Evolutionary conservation across 2,329 filamentous ascomycete species (phyloP), one percentile per base, ranked within the genome.

Genomic region (Juglanconis oblonga): DNA sequence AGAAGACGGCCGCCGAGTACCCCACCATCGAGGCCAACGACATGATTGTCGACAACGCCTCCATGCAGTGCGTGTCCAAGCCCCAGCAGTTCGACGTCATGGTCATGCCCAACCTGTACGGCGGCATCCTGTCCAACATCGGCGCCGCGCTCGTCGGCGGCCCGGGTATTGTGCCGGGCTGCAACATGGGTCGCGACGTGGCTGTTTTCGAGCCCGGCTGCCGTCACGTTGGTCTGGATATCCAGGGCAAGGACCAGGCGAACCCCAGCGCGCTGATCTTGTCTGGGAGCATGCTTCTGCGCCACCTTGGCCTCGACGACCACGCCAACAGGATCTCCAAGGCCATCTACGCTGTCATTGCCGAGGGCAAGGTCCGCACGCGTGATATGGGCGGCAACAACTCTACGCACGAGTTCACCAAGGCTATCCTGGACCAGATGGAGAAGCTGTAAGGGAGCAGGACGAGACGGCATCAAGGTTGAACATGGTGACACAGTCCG

Each of bases 11-110:
- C 67, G 90, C 96, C 82, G 92, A 97, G 77, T 99, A 95, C 82
- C 94, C 95, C 62, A 96, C 91, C 65, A 85, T 99, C 70, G 91
- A 97, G 83, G 89, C 89, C 74, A 96, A 96, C 83, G 95, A 99
- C 81, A 97, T 99, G 94, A 99, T 99, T 77, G 95, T 99, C 79
- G 95, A 99, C 82, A 99, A 99, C 79, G 95, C 95, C 72, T 96
- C 91, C 73, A 99, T 99, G 95, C 95, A 99, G 84, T 96, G 92
- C 75, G 95, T 99, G 69, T 93, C 91, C 68, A 86, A 87, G 68
- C 95, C 95, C 64, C 95, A 98, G 81, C 95, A 99, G 80, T 99
- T 99, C 75, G 95, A 99, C 77, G 95, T 99, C 71, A 91, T 99
- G 89, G 95, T 99, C 77, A 98, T 98, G 93, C 95, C 95, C 72